A percentile compares a stretch with the other conserved stretches of the same genome.
These are phyloP conservation scores for Fistulinella cinereoalba DNA, from an alignment of 1,284 basidiomycete genomes.

Conservation along the genomic window DNA sequence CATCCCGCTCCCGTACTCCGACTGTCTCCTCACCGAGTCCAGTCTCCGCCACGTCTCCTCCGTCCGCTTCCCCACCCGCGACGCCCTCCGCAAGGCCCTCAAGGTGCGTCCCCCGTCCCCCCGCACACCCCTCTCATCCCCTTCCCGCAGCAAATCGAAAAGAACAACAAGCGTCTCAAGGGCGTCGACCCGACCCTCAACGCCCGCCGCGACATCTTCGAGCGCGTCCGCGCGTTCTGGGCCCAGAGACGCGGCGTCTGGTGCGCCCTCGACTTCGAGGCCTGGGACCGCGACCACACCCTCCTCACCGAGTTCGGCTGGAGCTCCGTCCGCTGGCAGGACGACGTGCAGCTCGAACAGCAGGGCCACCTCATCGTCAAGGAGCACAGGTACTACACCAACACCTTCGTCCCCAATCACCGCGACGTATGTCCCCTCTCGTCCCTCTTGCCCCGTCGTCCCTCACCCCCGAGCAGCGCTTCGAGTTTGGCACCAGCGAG, in stretches of 20 bases:
- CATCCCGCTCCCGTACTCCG: slow-evolving; percentile 69
- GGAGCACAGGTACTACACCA: slow-evolving; percentile 55
- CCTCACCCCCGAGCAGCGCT: slow-evolving; percentile 44
- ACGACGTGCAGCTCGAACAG: slow-evolving; percentile 44
- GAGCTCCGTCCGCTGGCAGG: slow-evolving; percentile 55
- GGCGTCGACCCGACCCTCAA: slow-evolving; percentile 54
- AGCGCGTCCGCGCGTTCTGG: slow-evolving; percentile 65
- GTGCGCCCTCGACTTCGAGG: slow-evolving; percentile 77
- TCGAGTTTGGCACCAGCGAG: slow-evolving; percentile 62
- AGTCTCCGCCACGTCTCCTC: slow-evolving; percentile 56
- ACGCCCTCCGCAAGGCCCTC: slow-evolving; percentile 52
- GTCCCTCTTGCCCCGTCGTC: not conserved
- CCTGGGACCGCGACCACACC: slow-evolving; percentile 71
- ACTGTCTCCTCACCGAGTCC: slow-evolving; percentile 59
- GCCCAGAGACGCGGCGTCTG: slow-evolving; percentile 59
- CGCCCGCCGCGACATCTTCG: slow-evolving; percentile 58
- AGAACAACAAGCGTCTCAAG: slow-evolving; percentile 73
- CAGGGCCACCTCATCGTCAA: slow-evolving; percentile 64
- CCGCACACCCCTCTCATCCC: not conserved
- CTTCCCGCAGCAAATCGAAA: slow-evolving; percentile 58
- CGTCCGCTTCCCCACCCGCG: slow-evolving; percentile 53
- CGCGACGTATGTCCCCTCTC: slow-evolving; percentile 47
- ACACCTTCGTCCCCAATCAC: slow-evolving; percentile 63
- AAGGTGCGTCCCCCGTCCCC: slow-evolving; percentile 48
- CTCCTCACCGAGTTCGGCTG: slow-evolving; percentile 78